Percentiles rank a stretch among this genome's conserved stretches.
phyloP scores from a whole-genome alignment of 371 early-diverging fungal species.

The Coemansia sp. region DNA sequence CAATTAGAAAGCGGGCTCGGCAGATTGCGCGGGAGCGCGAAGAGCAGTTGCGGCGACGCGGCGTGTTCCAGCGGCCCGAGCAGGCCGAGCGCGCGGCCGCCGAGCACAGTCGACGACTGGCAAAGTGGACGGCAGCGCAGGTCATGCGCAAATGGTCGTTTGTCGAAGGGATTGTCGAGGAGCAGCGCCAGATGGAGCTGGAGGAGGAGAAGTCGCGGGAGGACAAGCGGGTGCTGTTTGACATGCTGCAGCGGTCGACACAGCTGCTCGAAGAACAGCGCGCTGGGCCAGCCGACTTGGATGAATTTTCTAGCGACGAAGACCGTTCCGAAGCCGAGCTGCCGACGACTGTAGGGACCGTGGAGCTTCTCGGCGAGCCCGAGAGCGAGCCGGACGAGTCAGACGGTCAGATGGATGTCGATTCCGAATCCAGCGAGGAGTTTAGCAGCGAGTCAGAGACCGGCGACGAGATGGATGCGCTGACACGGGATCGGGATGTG shows the following conservation, averaged over 20 bases:
- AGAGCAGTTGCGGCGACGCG: conserved; percentile 19
- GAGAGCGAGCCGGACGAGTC: conserved; percentile 7
- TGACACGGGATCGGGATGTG: conserved; percentile 32
- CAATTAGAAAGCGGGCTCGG: conserved; percentile 22
- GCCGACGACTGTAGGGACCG: background rate
- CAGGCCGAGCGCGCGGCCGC: conserved; percentile 50
- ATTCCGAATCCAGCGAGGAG: background rate
- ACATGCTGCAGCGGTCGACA: conserved; percentile 71
- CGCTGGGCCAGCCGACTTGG: conserved; percentile 36
- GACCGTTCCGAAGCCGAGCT: conserved; percentile 18
- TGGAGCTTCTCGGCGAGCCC: background rate
- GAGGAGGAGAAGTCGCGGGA: conserved; percentile 59
- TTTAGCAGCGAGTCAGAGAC: conserved; percentile 9
- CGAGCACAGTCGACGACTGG: conserved; percentile 58
- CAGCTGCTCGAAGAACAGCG: conserved; percentile 71
- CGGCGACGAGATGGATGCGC: conserved; percentile 23
- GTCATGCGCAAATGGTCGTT: conserved; percentile 69
- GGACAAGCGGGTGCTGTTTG: conserved; percentile 63
- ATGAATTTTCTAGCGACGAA: conserved; percentile 15
- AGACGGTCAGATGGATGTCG: background rate
- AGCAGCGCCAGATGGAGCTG: conserved; percentile 62
- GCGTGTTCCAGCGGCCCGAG: conserved; percentile 24
- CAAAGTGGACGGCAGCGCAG: conserved; percentile 64
- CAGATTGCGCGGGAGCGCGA: conserved; percentile 20
- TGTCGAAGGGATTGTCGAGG: conserved; percentile 59